These are phyloP conservation scores for Tolypocladium album DNA, from an alignment of 2,329 filamentous ascomycete genomes.

Conservation along the genomic window DNA sequence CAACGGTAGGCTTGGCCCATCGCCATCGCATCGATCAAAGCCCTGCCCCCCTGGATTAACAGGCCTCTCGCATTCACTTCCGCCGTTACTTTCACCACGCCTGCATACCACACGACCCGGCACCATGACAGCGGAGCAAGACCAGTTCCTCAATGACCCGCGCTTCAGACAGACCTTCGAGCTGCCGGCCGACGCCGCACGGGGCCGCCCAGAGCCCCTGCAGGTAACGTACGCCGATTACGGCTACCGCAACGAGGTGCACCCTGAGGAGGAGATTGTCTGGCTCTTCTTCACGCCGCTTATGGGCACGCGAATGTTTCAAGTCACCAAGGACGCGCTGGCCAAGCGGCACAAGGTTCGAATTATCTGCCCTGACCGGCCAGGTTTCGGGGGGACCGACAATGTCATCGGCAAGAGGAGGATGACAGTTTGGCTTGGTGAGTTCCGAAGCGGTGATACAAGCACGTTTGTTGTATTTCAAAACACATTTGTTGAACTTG, in stretches of 20 bases:
- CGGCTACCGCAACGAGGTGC: slow-evolving; percentile 16
- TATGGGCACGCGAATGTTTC: slow-evolving; percentile 16
- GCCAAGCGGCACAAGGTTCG: slow-evolving; percentile 20
- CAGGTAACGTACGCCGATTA: slow-evolving; percentile 18
- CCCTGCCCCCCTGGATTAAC: neutral
- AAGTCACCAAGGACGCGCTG: slow-evolving; percentile 19
- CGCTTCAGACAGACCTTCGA: slow-evolving; percentile 13
- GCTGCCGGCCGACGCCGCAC: slow-evolving; percentile 7
- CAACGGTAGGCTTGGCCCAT: neutral
- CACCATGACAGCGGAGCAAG: neutral
- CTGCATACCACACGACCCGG: neutral
- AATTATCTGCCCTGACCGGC: slow-evolving; percentile 21
- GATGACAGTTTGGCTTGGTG: slow-evolving; percentile 17
- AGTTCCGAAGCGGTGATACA: neutral
- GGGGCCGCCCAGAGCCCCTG: slow-evolving; percentile 4
- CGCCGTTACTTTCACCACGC: neutral
- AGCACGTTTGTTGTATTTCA: neutral
- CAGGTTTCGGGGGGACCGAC: slow-evolving; percentile 24
- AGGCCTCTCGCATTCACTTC: neutral
- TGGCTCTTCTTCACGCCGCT: slow-evolving; percentile 18
- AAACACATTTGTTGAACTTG: neutral
- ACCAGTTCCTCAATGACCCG: slow-evolving; percentile 6
- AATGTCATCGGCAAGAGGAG: slow-evolving; percentile 9
- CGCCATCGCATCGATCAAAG: neutral
- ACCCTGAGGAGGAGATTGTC: slow-evolving; percentile 14